Conservation (phyloP, 2,329 filamentous ascomycete genomes). For the Ophiostoma angusticollis region DNA sequence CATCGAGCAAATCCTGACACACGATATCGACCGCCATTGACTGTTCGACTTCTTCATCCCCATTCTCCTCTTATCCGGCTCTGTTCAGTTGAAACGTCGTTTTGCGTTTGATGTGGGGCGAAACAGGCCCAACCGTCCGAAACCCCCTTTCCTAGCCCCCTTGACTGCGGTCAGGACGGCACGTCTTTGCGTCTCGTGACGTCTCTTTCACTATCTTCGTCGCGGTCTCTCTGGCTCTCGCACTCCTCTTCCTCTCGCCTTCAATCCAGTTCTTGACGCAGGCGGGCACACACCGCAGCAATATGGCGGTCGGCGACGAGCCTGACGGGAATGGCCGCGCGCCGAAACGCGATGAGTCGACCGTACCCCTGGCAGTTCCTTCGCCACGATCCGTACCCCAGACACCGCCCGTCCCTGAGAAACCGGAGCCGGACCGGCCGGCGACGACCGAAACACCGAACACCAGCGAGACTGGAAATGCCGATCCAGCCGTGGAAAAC, state of each 20-base stretch:
- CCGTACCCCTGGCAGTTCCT: too few relatives aligned
- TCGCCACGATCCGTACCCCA: background rate
- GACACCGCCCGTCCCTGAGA: background rate
- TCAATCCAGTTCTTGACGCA: too few relatives aligned
- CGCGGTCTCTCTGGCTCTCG: background rate
- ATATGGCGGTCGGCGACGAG: constrained; percentile 10
- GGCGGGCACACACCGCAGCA: background rate
- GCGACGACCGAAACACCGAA: background rate
- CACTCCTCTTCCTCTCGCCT: background rate
- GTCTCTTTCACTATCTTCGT: too few relatives aligned
- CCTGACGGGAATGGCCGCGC: constrained; percentile 2
- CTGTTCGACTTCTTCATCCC: too few relatives aligned
- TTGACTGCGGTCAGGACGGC: background rate
- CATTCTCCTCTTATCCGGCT: too few relatives aligned
- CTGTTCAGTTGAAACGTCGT: background rate
- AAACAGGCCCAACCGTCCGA: constrained; percentile 8
- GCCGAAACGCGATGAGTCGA: background rate
- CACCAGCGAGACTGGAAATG: too few relatives aligned
- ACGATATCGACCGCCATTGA: too few relatives aligned
- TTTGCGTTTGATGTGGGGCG: constrained; percentile 9
- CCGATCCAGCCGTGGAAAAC: too few relatives aligned
- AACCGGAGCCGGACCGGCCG: background rate
- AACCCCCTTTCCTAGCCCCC: constrained; percentile 8
- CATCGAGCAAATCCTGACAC: too few relatives aligned
- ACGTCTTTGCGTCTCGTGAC: too few relatives aligned